Evolutionary conservation across 1,284 basidiomycete species (phyloP), one percentile per base, ranked within the genome.

Genomic region (Trichosporon sp.): DNA sequence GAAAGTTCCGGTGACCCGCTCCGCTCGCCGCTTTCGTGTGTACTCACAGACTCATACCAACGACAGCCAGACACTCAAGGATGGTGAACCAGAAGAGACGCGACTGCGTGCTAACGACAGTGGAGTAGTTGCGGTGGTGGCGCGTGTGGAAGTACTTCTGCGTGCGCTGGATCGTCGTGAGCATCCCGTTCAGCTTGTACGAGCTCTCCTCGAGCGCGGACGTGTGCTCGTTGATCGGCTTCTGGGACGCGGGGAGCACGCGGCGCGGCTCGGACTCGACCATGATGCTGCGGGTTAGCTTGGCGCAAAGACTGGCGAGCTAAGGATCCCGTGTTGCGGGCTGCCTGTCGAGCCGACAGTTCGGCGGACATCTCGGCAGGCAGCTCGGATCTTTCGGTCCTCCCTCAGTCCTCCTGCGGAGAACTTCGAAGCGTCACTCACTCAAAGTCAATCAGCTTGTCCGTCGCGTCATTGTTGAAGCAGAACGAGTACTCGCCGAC

Each of bases 401-500:
- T 19, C 64, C 64, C 37, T 21, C 3, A 14, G 11, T 2, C 26
- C 26, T 26, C 26, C 26, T 26, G 26, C 26, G 2, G 26, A 26
- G 26, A 26, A 26, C 26, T 26, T 26, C 26, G 46, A 11, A 21
- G 72, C 71, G 71, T 68, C 54, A 4, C 6, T 19, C 70, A 84
- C 84, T 97, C 95, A 82, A 98, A 96, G 85, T 98, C 96, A 76
- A 98, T 88, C 70, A 97, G 88, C 84, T 98, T 97, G 85, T 94
- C 87, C 86, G 91, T 91, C 8, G 91, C 93, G 89, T 96, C 93
- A 84, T 99, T 99, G 81, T 95, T 92, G 82, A 99, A 98, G 86
- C 97, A 99, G 86, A 99, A 99, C 2, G 94, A 87, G 85, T 98
- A 98, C 88, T 99, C 97, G 78, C 96, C 96, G 70, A 91, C 48